A percentile compares a stretch with the other conserved stretches of the same genome.
phyloP scores from a whole-genome alignment of 1,139 yeast genomes.

The Torulaspora pretoriensis region DNA sequence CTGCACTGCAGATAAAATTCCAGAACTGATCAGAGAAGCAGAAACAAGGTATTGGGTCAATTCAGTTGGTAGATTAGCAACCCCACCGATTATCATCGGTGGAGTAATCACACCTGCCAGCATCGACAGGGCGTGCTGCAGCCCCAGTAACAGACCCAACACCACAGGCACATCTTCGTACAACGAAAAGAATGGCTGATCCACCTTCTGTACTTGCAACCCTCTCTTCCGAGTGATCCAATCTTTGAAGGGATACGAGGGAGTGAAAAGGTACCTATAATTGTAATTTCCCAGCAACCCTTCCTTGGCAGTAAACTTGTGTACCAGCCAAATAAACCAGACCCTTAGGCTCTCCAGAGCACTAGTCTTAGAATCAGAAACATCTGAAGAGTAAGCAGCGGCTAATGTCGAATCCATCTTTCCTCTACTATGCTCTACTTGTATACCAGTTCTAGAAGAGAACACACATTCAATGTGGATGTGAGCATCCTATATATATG shows the following conservation, averaged over 20 bases:
- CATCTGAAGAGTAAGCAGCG: constrained; percentile 9
- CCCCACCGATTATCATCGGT: constrained; percentile 61
- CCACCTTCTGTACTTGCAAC: constrained; percentile 44
- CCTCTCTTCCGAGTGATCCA: constrained; percentile 22
- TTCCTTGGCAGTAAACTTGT: constrained; percentile 61
- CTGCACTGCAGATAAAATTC: constrained; percentile 67
- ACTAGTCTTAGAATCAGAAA: not conserved
- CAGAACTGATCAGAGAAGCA: constrained; percentile 70
- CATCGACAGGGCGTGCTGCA: constrained; percentile 87
- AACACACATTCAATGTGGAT: too few species aligned
- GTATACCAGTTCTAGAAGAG: not conserved
- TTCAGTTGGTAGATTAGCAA: constrained; percentile 53
- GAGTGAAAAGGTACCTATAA: constrained; percentile 70
- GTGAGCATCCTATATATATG: too few species aligned
- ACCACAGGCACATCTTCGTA: constrained; percentile 74
- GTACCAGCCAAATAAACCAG: constrained; percentile 14
- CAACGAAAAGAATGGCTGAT: constrained; percentile 77
- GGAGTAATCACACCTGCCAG: constrained; percentile 89
- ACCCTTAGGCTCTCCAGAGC: constrained; percentile 11
- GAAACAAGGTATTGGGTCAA: constrained; percentile 69
- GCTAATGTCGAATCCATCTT: constrained; percentile 12
- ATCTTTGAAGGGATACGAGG: constrained; percentile 59
- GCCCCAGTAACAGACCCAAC: constrained; percentile 70
- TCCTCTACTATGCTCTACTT: not conserved
- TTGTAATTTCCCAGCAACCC: constrained; percentile 83